Conservation (phyloP, 176 grass and related monocot genomes). For the Musa itinerans region DNA sequence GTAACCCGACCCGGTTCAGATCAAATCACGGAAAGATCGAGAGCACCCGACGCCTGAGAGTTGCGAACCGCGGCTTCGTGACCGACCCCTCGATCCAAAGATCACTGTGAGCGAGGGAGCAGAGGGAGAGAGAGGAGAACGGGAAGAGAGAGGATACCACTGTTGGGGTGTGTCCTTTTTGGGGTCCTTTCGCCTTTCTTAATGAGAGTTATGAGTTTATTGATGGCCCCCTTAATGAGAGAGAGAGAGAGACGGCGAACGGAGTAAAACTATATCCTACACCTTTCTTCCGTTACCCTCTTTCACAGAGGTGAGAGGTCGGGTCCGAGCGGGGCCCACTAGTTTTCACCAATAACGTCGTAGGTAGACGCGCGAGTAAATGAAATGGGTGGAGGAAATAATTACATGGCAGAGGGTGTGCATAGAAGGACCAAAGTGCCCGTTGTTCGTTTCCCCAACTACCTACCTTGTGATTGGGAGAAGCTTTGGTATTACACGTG, state of each 20-base stretch:
- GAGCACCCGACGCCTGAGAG: not conserved
- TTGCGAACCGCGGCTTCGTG: not conserved
- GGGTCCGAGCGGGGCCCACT: no score
- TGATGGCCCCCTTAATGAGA: not conserved
- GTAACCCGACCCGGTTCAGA: not conserved
- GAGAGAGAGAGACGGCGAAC: not conserved
- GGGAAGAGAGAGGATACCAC: not conserved
- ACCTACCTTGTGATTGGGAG: not conserved
- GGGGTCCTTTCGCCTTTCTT: slow-evolving; percentile 3
- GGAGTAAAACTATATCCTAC: no score
- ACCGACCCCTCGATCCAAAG: slow-evolving; percentile 1
- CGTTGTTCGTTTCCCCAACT: no score
- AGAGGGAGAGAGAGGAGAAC: not conserved
- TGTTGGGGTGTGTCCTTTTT: not conserved
- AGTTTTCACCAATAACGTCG: no score
- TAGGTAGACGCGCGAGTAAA: no score
- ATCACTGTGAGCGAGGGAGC: not conserved
- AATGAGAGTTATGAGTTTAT: not conserved
- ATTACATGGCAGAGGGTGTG: no score
- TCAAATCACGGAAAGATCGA: not conserved
- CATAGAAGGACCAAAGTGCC: no score
- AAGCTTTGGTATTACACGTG: not conserved
- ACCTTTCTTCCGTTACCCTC: no score
- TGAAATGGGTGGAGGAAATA: no score
- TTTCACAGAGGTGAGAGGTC: no score